phyloP scores from a whole-genome alignment of 2,329 filamentous ascomycete genomes.

The Cercospora zeina region DNA sequence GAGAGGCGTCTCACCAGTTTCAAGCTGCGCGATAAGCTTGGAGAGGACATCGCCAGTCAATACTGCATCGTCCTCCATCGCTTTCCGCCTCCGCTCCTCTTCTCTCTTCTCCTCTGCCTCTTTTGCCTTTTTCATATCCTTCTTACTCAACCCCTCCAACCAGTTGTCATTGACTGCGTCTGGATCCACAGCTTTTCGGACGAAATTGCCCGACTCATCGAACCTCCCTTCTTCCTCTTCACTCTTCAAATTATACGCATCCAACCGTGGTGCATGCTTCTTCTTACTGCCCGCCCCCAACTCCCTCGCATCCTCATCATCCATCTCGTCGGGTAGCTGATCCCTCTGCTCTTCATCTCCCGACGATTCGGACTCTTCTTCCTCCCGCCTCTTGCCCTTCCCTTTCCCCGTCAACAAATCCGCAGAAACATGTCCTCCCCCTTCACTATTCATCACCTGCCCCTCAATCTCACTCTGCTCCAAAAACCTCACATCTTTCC shows the following conservation, averaged over 20 bases:
- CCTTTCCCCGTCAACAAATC: slow-evolving; percentile 62
- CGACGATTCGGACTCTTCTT: slow-evolving; percentile 37
- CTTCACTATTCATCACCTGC: slow-evolving; percentile 71
- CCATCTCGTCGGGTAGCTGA: slow-evolving; percentile 55
- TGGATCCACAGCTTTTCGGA: slow-evolving; percentile 83
- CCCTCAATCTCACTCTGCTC: slow-evolving; percentile 71
- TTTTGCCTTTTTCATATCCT: slow-evolving; percentile 84
- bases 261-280: slow-evolving; percentile 87
- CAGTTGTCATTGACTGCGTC: slow-evolving; percentile 89
- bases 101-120: slow-evolving; percentile 86
- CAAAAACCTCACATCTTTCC: slow-evolving; percentile 63
- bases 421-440: slow-evolving; percentile 65
- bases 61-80: slow-evolving; percentile 71
- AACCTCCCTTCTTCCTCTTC: slow-evolving; percentile 93
- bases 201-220: slow-evolving; percentile 86
- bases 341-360: slow-evolving; percentile 66
- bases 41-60: slow-evolving; percentile 72
- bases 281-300: slow-evolving; percentile 88
- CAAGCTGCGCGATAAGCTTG: slow-evolving; percentile 69
- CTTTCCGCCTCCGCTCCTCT: slow-evolving; percentile 69
- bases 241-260: slow-evolving; percentile 89
- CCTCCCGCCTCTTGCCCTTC: slow-evolving; percentile 43
- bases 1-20: slow-evolving; percentile 79
- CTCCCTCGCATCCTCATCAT: slow-evolving; percentile 80
- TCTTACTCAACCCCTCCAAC: slow-evolving; percentile 89